A percentile compares a stretch with the other conserved stretches of the same genome.
Conservation (phyloP, 2,329 filamentous ascomycete genomes). For the Xylariaceae sp. region DNA sequence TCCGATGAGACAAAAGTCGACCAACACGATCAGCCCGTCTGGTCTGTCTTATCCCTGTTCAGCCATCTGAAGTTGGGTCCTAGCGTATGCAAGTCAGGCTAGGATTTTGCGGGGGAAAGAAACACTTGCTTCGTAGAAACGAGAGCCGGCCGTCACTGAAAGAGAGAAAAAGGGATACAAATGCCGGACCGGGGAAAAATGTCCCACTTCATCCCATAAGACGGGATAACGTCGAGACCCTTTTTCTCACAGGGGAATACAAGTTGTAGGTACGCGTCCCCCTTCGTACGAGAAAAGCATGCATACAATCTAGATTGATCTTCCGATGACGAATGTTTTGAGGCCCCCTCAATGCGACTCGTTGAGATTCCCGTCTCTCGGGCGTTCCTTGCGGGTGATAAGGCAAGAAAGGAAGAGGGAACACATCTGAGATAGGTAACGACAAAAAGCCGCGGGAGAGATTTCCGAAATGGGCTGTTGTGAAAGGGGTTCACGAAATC, state of each 20-base stretch:
- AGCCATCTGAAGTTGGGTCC: constrained; percentile 7
- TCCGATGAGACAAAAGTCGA: constrained; percentile 14
- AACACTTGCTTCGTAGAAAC: background rate
- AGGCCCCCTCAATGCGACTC: background rate
- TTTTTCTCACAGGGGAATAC: no score
- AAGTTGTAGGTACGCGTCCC: no score
- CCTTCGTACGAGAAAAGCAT: no score
- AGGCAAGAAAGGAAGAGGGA: background rate
- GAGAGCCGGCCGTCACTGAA: no score
- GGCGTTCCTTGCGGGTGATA: background rate
- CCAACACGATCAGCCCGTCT: background rate
- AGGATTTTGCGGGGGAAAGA: constrained; percentile 15
- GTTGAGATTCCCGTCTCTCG: no score
- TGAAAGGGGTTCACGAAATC: background rate
- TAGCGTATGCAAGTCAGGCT: constrained; percentile 16
- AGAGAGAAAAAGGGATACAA: no score
- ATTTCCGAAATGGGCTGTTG: background rate
- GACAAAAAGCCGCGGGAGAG: background rate
- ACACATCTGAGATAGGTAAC: background rate
- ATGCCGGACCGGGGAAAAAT: no score
- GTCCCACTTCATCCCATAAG: no score
- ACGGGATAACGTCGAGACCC: no score
- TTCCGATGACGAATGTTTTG: background rate
- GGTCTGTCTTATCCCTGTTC: constrained; percentile 2
- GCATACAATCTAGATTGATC: no score